Evolutionary conservation across 257 asterid species (phyloP).

Genomic region (Fraxinus cuspidata): DNA sequence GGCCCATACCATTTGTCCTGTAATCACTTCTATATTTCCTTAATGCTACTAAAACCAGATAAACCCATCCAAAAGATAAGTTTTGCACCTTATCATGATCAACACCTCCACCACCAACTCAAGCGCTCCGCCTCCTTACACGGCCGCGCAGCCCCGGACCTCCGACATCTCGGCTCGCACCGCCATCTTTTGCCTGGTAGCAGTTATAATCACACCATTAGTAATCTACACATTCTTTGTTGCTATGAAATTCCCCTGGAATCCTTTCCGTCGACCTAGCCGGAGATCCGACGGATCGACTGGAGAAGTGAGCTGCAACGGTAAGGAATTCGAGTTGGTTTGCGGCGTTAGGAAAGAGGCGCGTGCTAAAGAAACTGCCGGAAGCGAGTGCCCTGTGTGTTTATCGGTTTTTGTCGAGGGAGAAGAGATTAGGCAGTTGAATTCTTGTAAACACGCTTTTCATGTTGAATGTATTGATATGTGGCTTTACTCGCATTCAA

Average conservation of each 20-base stretch:
- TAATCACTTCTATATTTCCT: too few relatives aligned
- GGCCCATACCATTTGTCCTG: neutral
- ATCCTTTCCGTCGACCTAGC: constrained; percentile 24
- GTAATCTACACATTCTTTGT: constrained; percentile 49
- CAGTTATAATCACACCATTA: constrained; percentile 41
- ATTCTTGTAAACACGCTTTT: constrained; percentile 54
- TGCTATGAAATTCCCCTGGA: constrained; percentile 36
- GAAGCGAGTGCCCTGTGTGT: constrained; percentile 62
- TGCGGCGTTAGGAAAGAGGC: constrained; percentile 32
- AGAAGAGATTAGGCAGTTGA: constrained; percentile 53
- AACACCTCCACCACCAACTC: constrained; percentile 31
- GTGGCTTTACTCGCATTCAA: constrained; percentile 61
- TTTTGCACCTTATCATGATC: constrained; percentile 9
- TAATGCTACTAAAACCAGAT: too few relatives aligned
- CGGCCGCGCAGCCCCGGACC: constrained; percentile 23
- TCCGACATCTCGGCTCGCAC: constrained; percentile 39
- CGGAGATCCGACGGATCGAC: constrained; percentile 18
- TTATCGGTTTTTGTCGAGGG: constrained; percentile 56
- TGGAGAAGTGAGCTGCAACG: constrained; percentile 8
- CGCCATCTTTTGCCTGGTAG: constrained; percentile 41
- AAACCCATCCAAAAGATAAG: neutral
- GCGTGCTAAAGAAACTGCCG: constrained; percentile 24
- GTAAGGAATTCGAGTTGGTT: constrained; percentile 15
- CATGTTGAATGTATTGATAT: constrained; percentile 61
- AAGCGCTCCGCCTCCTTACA: constrained; percentile 32